phyloP scores from a whole-genome alignment of 1,139 yeast genomes.

The Pichia sp. region DNA sequence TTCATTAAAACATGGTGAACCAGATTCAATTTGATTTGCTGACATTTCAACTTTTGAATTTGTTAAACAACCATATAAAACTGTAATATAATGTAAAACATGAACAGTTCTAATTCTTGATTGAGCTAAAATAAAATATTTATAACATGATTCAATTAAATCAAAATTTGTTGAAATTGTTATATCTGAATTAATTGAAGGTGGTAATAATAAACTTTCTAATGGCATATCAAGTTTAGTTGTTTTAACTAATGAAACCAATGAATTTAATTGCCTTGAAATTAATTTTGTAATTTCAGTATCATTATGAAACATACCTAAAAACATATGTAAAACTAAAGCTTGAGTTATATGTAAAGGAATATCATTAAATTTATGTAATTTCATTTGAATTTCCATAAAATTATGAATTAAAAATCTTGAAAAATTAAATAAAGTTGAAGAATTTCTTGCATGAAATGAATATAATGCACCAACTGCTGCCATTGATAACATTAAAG shows the following conservation, averaged over 20 bases:
- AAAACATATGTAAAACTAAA: slow-evolving; percentile 69
- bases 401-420: slow-evolving; percentile 71
- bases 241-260: slow-evolving; percentile 71
- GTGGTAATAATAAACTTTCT: slow-evolving; percentile 57
- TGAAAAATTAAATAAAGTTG: slow-evolving; percentile 70
- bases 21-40: slow-evolving; percentile 61
- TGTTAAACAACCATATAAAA: slow-evolving; percentile 60
- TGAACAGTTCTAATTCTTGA: slow-evolving; percentile 82
- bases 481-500: slow-evolving; percentile 74
- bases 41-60: slow-evolving; percentile 55
- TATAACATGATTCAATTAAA: slow-evolving; percentile 49
- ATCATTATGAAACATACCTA: slow-evolving; percentile 79
- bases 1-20: slow-evolving; percentile 67
- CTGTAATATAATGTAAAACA: slow-evolving; percentile 66
- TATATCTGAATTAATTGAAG: slow-evolving; percentile 35
- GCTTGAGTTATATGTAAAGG: slow-evolving; percentile 90
- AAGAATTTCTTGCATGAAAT: slow-evolving; percentile 72
- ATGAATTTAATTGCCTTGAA: slow-evolving; percentile 66
- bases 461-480: slow-evolving; percentile 85
- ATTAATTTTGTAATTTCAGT: slow-evolving; percentile 65
- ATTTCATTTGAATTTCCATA: slow-evolving; percentile 54
- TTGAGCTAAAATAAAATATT: slow-evolving; percentile 74
- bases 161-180: slow-evolving; percentile 27
- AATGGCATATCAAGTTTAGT: slow-evolving; percentile 70
- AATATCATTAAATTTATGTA: slow-evolving; percentile 49